Percentiles rank a stretch among this genome's conserved stretches.
Evolutionary conservation across 2,329 filamentous ascomycete genomes (phyloP).

Genomic region (Alternaria postmessia): DNA sequence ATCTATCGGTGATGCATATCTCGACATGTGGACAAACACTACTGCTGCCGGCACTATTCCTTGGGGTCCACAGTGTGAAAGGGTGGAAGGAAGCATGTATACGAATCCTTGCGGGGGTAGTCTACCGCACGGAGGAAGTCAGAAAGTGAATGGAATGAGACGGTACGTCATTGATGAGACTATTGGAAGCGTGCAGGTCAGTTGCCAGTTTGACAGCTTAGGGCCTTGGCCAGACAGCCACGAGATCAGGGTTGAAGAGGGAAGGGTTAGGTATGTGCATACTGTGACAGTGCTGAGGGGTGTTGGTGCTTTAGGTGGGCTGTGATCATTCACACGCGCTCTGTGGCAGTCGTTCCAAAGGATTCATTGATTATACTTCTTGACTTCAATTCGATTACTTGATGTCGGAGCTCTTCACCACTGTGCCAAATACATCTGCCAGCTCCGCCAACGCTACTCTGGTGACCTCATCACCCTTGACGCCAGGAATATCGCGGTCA

Average conservation of each 20-base stretch:
- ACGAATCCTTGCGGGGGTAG: conserved; percentile 37
- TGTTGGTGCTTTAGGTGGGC: not conserved
- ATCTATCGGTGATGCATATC: conserved; percentile 38
- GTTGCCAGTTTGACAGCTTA: conserved; percentile 43
- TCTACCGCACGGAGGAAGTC: conserved; percentile 35
- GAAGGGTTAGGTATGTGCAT: conserved; percentile 45
- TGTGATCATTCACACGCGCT: no score
- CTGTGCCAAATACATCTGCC: conserved; percentile 69
- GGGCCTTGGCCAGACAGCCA: conserved; percentile 40
- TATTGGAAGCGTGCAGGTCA: conserved; percentile 39
- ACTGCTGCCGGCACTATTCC: conserved; percentile 40
- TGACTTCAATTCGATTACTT: conserved; percentile 32
- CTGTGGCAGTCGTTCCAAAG: not conserved
- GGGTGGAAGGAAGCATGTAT: conserved; percentile 36
- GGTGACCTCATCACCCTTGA: conserved; percentile 62
- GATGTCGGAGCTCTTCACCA: conserved; percentile 62
- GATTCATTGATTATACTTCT: not conserved
- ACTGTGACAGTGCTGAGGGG: conserved; percentile 38
- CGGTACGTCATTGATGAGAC: conserved; percentile 42
- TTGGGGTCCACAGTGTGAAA: conserved; percentile 41
- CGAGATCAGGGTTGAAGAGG: conserved; percentile 37
- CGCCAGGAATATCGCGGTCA: conserved; percentile 71
- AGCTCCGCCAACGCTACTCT: conserved; percentile 63
- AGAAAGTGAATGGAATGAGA: conserved; percentile 39
- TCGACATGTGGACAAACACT: conserved; percentile 45